phyloP scores from a whole-genome alignment of 1,284 basidiomycete genomes.

The Cerioporus squamosus region DNA sequence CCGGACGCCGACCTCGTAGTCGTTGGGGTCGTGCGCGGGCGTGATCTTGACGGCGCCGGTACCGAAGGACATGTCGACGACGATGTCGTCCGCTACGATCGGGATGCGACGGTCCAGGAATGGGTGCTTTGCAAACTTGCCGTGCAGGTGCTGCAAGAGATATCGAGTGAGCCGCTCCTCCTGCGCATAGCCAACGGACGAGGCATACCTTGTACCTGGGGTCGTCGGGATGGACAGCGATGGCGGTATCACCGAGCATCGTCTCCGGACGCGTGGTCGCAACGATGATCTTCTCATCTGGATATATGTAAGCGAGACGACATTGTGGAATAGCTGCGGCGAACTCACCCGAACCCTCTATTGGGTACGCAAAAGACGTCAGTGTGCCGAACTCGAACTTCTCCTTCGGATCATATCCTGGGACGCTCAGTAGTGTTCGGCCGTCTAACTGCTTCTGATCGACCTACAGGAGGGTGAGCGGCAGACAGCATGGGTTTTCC shows the following conservation, averaged over 20 bases:
- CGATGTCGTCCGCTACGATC: slow-evolving; percentile 81
- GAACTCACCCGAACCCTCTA: slow-evolving; percentile 77
- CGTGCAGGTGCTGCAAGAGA: slow-evolving; percentile 74
- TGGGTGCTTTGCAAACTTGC: slow-evolving; percentile 91
- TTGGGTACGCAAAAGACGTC: slow-evolving; percentile 92
- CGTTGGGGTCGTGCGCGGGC: slow-evolving; percentile 98
- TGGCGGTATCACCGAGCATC: slow-evolving; percentile 97
- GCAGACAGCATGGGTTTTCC: not conserved
- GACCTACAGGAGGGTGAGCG: slow-evolving; percentile 57
- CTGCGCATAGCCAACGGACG: not conserved
- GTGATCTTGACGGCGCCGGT: slow-evolving; percentile 99
- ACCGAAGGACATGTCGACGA: slow-evolving; percentile 95
- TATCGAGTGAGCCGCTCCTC: not conserved
- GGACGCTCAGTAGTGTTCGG: slow-evolving; percentile 87
- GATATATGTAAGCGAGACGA: not conserved
- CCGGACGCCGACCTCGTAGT: slow-evolving; percentile 93
- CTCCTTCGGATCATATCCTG: slow-evolving; percentile 94
- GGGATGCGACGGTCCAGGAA: slow-evolving; percentile 90
- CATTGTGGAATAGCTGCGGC: too few species aligned
- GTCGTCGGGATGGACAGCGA: slow-evolving; percentile 97
- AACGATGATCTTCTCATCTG: slow-evolving; percentile 91
- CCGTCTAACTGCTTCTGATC: slow-evolving; percentile 94
- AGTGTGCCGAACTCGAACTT: slow-evolving; percentile 98
- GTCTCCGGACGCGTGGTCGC: slow-evolving; percentile 99
- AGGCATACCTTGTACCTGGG: slow-evolving; percentile 74